phyloP scores from a whole-genome alignment of 2,329 filamentous ascomycete species.

The Coniochaeta hoffmannii region DNA sequence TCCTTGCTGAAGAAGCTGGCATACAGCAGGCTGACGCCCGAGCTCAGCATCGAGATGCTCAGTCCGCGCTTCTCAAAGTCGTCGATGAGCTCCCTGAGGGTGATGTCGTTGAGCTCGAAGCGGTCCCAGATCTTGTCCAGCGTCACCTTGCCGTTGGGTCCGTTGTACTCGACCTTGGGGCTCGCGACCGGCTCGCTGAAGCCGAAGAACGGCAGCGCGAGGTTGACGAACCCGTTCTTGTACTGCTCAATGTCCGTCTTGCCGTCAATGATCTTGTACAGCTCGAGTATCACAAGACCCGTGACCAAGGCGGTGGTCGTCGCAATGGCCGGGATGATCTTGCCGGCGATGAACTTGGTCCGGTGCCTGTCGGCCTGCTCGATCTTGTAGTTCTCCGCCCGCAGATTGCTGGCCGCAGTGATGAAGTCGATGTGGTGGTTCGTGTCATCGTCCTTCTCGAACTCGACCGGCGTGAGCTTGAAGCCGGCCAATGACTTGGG shows the following conservation, averaged over 20 bases:
- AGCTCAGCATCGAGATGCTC: slow-evolving; percentile 86
- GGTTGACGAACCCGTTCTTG: slow-evolving; percentile 98
- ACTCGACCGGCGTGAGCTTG: slow-evolving; percentile 86
- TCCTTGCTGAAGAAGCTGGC: slow-evolving; percentile 80
- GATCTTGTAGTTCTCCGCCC: slow-evolving; percentile 98
- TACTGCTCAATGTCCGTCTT: slow-evolving; percentile 97
- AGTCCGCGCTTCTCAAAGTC: slow-evolving; percentile 77
- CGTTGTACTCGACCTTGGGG: slow-evolving; percentile 84
- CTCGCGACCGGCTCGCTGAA: slow-evolving; percentile 96
- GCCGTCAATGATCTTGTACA: slow-evolving; percentile 94
- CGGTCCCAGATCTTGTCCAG: slow-evolving; percentile 98
- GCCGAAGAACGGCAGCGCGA: slow-evolving; percentile 93
- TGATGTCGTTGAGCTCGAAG: slow-evolving; percentile 84
- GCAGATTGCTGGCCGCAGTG: slow-evolving; percentile 90
- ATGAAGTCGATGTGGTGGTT: slow-evolving; percentile 99
- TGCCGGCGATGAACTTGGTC: slow-evolving; percentile 99
- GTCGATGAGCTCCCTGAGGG: slow-evolving; percentile 74
- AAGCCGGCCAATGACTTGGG: slow-evolving; percentile 79
- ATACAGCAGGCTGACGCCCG: slow-evolving; percentile 91
- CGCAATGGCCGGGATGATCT: slow-evolving; percentile 98
- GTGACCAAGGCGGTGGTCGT: slow-evolving; percentile 95
- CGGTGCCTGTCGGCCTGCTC: slow-evolving; percentile 87
- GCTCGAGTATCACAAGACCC: slow-evolving; percentile 82
- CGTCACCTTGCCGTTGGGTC: slow-evolving; percentile 68
- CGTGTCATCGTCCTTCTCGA: slow-evolving; percentile 94